Percentiles rank a stretch among this genome's conserved stretches.
Evolutionary conservation across 164 flowering plant genomes (phyloP).

Genomic region (Annona cherimola): DNA sequence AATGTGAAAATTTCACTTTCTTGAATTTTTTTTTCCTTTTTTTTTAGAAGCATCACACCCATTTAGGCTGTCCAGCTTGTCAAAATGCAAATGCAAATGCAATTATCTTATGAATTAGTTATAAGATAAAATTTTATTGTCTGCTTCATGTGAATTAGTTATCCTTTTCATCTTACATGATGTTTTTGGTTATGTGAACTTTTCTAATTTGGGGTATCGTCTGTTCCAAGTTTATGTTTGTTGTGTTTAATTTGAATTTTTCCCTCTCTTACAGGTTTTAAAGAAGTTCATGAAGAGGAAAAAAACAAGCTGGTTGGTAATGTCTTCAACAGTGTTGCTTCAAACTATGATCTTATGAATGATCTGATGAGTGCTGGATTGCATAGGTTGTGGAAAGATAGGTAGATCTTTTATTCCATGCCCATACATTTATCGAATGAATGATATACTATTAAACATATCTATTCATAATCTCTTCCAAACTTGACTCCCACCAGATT

Average conservation of each 20-base stretch:
- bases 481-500: constrained; percentile 36
- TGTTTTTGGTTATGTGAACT: too few species aligned
- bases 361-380: constrained; percentile 94
- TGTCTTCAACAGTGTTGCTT: constrained; percentile 86
- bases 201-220: too few species aligned
- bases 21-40: too few species aligned
- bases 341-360: constrained; percentile 93
- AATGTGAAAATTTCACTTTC: too few species aligned
- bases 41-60: too few species aligned
- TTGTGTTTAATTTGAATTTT: not conserved
- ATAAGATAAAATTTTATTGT: too few species aligned
- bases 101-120: too few species aligned
- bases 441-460: not conserved
- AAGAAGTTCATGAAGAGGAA: constrained; percentile 86
- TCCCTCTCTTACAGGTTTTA: constrained; percentile 51
- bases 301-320: constrained; percentile 75
- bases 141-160: too few species aligned
- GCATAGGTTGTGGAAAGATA: constrained; percentile 96
- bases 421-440: constrained; percentile 3
- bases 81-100: too few species aligned
- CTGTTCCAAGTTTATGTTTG: not conserved
- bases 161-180: too few species aligned
- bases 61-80: too few species aligned
- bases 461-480: constrained; percentile 1
- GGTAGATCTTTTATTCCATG: constrained; percentile 28